Evolutionary conservation across 2,329 filamentous ascomycete genomes (phyloP).

Genomic region (Blumeriella jaapii): DNA sequence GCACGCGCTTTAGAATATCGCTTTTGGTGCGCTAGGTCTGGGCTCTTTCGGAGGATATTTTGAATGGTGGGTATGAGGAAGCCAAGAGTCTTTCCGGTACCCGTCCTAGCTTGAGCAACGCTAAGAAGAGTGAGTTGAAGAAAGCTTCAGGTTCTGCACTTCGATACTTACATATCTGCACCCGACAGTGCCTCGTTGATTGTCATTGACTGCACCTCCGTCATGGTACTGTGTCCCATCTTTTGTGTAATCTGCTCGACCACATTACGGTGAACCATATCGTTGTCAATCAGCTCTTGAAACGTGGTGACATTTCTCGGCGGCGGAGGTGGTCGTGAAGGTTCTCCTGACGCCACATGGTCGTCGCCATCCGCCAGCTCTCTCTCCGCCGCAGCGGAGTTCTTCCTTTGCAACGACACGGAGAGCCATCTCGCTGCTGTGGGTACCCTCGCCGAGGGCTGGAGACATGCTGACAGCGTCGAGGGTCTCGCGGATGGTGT

Average conservation of each 20-base stretch:
- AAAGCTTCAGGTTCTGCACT: not conserved
- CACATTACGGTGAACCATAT: slow-evolving; percentile 25
- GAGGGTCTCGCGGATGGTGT: slow-evolving; percentile 22
- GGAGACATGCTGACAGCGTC: slow-evolving; percentile 14
- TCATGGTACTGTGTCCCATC: slow-evolving; percentile 78
- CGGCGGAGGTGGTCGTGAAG: not conserved
- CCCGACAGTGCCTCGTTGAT: slow-evolving; percentile 68
- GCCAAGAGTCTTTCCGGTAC: slow-evolving; percentile 91
- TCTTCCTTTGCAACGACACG: slow-evolving; percentile 17
- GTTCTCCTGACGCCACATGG: not conserved
- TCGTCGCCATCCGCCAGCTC: slow-evolving; percentile 3
- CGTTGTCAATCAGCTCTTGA: slow-evolving; percentile 22
- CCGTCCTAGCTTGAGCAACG: slow-evolving; percentile 90
- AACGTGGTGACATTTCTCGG: slow-evolving; percentile 21
- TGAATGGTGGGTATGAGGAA: slow-evolving; percentile 84
- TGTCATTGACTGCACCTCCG: slow-evolving; percentile 76
- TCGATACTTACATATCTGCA: slow-evolving; percentile 29
- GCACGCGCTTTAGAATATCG: slow-evolving; percentile 30
- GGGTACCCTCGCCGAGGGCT: slow-evolving; percentile 10
- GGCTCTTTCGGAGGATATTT: slow-evolving; percentile 57
- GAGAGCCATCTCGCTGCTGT: slow-evolving; percentile 22
- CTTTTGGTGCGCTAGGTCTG: slow-evolving; percentile 36
- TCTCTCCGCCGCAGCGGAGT: slow-evolving; percentile 6
- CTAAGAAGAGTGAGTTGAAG: slow-evolving; percentile 33
- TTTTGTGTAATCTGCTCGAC: slow-evolving; percentile 47